phyloP scores from a whole-genome alignment of 2,329 filamentous ascomycete genomes.

The Clonostachys rosea region DNA sequence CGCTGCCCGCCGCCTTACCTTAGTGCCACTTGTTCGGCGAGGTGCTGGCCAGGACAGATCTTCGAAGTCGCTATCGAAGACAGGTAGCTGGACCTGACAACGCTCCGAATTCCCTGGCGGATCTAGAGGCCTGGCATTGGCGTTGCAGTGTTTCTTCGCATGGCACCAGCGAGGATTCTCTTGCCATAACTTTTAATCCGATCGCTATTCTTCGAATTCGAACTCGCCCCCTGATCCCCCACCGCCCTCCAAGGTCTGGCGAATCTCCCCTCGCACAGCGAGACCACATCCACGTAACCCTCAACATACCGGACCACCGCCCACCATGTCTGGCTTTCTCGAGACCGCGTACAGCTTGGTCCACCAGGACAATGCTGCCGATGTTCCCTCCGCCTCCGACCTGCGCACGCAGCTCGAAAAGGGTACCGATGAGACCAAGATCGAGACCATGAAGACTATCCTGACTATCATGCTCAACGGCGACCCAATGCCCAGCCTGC shows the following conservation, averaged over 20 bases:
- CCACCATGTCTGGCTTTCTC: constrained; percentile 83
- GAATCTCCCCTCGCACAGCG: constrained; percentile 17
- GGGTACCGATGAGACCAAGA: constrained; percentile 86
- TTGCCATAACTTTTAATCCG: constrained; percentile 2
- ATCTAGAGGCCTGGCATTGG: constrained; percentile 14
- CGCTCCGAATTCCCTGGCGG: constrained; percentile 5
- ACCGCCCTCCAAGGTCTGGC: constrained; percentile 19
- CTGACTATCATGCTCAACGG: constrained; percentile 97
- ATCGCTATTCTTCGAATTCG: not conserved
- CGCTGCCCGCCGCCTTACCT: constrained; percentile 9
- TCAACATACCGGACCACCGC: constrained; percentile 6
- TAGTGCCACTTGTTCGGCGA: constrained; percentile 34
- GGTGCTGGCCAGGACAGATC: constrained; percentile 26
- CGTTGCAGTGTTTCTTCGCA: constrained; percentile 16
- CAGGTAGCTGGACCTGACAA: constrained; percentile 18
- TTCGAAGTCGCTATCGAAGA: constrained; percentile 22
- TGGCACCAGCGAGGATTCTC: constrained; percentile 18
- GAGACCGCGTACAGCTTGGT: constrained; percentile 96
- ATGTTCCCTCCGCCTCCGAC: constrained; percentile 86
- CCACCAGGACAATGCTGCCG: constrained; percentile 94
- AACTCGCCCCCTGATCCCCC: constrained; percentile 22
- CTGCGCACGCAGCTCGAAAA: constrained; percentile 92
- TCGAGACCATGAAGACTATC: constrained; percentile 95
- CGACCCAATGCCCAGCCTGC: constrained; percentile 87
- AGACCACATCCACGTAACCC: not conserved